Evolutionary conservation across 345 rosid genomes (phyloP), one percentile per base, ranked within the genome.

Genomic region (Kernera saxatilis): DNA sequence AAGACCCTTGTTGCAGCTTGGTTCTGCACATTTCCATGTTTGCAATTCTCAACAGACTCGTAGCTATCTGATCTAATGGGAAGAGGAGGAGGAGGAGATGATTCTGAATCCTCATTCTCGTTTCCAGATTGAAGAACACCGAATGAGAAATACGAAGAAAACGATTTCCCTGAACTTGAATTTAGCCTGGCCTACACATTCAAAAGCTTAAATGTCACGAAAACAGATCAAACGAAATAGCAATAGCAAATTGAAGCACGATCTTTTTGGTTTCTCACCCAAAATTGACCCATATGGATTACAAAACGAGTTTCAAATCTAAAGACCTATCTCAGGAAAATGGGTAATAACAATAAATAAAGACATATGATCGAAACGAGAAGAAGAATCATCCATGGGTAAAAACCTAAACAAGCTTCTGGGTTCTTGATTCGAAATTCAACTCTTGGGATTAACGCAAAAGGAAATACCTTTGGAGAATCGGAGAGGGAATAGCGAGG

Each of bases 151-250:
- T 79, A 73, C 0, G 96, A 89, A 53, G 86, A 66, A 12, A 79
- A 36, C 1, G 83, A 67, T 55, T 70, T 88, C 27, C 79, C 84
- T 56, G 76, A 86, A 53, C 73, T 77, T 23, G 85, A 74, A 60
- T 62, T 45, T 9, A 64, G 57, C 79, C 83, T 82, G 77, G 83
- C 92, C 96, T 91, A 80, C 81, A 91, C 80, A 83, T 59, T 77
- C 57, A 70, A 77, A 77, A 71, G 33, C 70, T 75, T 51, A 17
- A 29, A 21, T 14, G 35, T 81, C 80, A 41, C n/a, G n/a, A n/a
- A n/a, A n/a, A n/a, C 23, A 37, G 36, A 58, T 35, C 29, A 25
- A 59, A 27, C 53, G 0, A 54, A 23, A 40, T 33, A 39, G 12
- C 6, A 48, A 5, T n/a, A n/a, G n/a, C n/a, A n/a, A 26, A 17